Evolutionary conservation across 805 yeast species (phyloP), one percentile per base, ranked within the genome.

Genomic region (Wickerhamiella alocasiicola): DNA sequence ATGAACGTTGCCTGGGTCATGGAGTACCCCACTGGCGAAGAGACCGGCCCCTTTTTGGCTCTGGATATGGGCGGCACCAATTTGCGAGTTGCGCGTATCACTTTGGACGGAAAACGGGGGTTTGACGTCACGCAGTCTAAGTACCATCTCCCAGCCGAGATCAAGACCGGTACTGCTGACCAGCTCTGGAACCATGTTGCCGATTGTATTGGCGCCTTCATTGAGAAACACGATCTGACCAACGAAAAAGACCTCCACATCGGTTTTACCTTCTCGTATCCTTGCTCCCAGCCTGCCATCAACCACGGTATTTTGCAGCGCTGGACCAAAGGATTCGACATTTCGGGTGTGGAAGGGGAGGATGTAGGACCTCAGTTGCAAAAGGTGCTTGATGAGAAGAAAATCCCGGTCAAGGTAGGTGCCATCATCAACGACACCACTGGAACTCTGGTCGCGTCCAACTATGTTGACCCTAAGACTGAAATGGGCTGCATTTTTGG

Each of bases 251-350:
- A 64, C 19, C 63, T 81, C 45, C 87, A 93, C 41, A 70, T 88
- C 55, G 97, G 98, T 36, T 88, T 88, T 73, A 88, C 97, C 28
- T 88, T 88, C 67, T 79, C 93, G 11, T 88, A 78, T 67, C 96
- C 97, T 16, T 53, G 60, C 53, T 52, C 64, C 18, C 98, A 88
- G 65, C 60, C 66, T 50, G 80, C 81, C 46, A 83, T 88, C 61
- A 80, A 83, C 67, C 68, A 72, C 51, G 98, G 97, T 61, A 58
- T 80, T 42, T 72, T 88, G 57, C 95, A 84, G 69, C 74, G 88
- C 63, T 88, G 97, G 97, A 88, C 97, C 48, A 88, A 88, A 67
- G 98, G 97, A 49, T 88, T 82, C 64, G 95, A 88, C 62, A 84
- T 88, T 52, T 80, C 73, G 45, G 83, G 79, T 45, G 95, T 88